Evolutionary conservation across 371 early-diverging fungal genomes (phyloP).

Genomic region (Paramicrosporidium saccamoebae): DNA sequence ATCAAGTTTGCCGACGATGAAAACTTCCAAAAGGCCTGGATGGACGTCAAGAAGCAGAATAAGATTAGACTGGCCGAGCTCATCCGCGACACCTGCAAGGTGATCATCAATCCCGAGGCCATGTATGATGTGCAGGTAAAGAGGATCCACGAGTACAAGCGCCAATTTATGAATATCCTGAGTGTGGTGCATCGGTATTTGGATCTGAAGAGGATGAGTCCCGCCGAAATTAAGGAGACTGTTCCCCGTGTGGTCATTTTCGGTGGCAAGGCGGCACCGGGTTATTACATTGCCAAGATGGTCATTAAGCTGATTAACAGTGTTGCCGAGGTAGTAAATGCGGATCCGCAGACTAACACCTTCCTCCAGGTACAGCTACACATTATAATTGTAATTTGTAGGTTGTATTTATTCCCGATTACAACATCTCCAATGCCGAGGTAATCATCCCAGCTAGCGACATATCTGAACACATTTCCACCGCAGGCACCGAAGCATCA

Average conservation of each 20-base stretch:
- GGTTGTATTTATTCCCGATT: conserved; percentile 69
- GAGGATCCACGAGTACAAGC: conserved; percentile 84
- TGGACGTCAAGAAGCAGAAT: conserved; percentile 41
- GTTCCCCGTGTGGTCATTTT: conserved; percentile 44
- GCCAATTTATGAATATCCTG: conserved; percentile 80
- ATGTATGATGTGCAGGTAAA: conserved; percentile 76
- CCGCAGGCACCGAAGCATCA: conserved; percentile 88
- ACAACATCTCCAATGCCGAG: conserved; percentile 67
- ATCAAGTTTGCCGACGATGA: conserved; percentile 16
- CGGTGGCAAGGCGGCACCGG: conserved; percentile 58
- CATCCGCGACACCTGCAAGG: conserved; percentile 18
- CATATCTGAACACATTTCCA: conserved; percentile 64
- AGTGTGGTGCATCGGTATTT: conserved; percentile 57
- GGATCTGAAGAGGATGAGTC: conserved; percentile 24
- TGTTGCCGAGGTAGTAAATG: conserved; percentile 43
- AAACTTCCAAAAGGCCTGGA: conserved; percentile 38
- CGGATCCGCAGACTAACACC: conserved; percentile 25
- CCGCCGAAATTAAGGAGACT: conserved; percentile 14
- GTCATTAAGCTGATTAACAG: conserved; percentile 79
- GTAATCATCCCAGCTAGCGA: conserved; percentile 66
- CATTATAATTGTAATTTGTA: conserved; percentile 1
- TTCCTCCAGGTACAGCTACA: conserved; percentile 16
- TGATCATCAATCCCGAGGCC: conserved; percentile 36
- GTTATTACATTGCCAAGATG: conserved; percentile 76
- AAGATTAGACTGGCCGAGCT: conserved; percentile 48